Conservation (phyloP, 2,329 filamentous ascomycete genomes). For the Aspergillus texensis region DNA sequence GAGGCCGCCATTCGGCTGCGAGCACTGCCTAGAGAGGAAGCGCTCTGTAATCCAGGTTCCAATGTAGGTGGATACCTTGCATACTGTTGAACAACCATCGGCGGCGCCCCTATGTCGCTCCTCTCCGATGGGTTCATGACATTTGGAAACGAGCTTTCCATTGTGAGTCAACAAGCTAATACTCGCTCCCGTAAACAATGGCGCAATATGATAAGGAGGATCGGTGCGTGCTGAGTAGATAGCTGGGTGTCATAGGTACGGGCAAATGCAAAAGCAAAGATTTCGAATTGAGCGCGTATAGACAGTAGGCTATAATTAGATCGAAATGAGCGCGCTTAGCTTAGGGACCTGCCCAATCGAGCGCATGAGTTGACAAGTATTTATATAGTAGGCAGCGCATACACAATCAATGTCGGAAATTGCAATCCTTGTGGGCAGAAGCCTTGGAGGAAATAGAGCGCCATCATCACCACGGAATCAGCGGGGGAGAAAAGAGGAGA, state of each 20-base stretch:
- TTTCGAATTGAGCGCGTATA: background rate
- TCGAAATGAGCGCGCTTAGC: constrained; percentile 5
- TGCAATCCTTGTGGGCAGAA: constrained; percentile 9
- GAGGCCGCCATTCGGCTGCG: constrained; percentile 35
- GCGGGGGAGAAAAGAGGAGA: constrained; percentile 18
- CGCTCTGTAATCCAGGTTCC: constrained; percentile 39
- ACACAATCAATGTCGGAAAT: constrained; percentile 10
- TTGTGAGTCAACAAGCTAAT: constrained; percentile 17
- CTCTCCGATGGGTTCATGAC: constrained; percentile 32
- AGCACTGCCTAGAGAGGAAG: constrained; percentile 40
- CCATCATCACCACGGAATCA: constrained; percentile 17
- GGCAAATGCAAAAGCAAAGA: background rate
- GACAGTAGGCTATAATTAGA: constrained; percentile 5
- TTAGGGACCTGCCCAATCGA: constrained; percentile 6
- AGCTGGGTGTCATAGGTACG: constrained; percentile 1
- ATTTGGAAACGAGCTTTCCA: constrained; percentile 37
- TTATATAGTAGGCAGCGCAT: constrained; percentile 3
- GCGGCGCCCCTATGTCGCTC: constrained; percentile 27
- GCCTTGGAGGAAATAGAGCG: constrained; percentile 9
- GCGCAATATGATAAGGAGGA: background rate
- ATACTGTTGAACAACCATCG: constrained; percentile 43
- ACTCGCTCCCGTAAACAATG: constrained; percentile 4
- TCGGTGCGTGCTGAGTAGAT: background rate
- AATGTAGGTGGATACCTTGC: constrained; percentile 39
- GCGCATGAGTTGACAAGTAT: constrained; percentile 17